Base-by-base conservation (phyloP, 2,329 filamentous ascomycete genomes). In the Ophiostoma tasmaniense region DNA sequence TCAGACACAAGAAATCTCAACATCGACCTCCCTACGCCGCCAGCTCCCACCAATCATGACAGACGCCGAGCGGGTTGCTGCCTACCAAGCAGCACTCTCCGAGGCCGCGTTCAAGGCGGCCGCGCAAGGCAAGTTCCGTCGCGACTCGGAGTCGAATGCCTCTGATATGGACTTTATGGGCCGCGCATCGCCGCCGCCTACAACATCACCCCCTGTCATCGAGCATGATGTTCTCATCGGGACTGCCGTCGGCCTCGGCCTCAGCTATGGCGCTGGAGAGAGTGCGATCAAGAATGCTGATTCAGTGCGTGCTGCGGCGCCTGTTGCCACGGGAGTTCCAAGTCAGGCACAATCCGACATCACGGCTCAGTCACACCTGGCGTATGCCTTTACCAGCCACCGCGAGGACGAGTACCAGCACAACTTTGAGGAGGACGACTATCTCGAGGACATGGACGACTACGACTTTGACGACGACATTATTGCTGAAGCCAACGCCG, bases 401-500 rank as follows among this genome's bases (percentile, higher is more conserved):
- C 67, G 76, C 76, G 70, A 73, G 71, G 59, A 73, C 74, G 66
- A 78, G 30, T 74, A 77, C 64, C 81, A 86, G 66, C 64, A 65
- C 3, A 42, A 45, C 42, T 28, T 42, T 37, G 50, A 67, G n/a
- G 66, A 67, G 10, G 45, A 67, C 5, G 50, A 67, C 33, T 86
- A 85, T 68, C 83, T 89, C 67, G 87, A 72, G n/a, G 68, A 81
- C 67, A 76, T 84, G 73, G 86, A 89, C 70, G 86, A 89, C 72
- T 86, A 87, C 70, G 87, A 89, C 62, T 84, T 91, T 66, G 91
- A 92, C 70, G 93, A 98, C 73, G 88, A 89, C 39, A 95, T 98
- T 74, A 96, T 99, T 71, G 94, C 93, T 0, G 95, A 93, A 70
- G 95, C 95, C 5, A 99, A 99, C 74, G 93, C 94, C 0, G 93